Evolutionary conservation across 2,329 filamentous ascomycete species (phyloP), one percentile per base, ranked within the genome.

Genomic region (Colletotrichum trifolii): DNA sequence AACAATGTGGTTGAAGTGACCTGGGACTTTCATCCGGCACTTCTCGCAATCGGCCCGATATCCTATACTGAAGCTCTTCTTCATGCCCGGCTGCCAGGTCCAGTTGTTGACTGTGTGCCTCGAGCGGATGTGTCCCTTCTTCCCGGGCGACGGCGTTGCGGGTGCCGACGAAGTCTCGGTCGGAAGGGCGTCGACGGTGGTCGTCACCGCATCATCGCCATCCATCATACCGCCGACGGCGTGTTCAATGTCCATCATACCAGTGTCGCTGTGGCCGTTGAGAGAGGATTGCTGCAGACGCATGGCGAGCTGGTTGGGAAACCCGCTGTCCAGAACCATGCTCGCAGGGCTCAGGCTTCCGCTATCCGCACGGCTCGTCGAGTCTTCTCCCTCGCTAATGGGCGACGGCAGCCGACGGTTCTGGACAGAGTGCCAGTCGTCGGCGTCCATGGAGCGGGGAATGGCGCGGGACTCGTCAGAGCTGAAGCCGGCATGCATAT

Each of bases 1-100:
- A 68, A 93, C 88, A 65, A 94, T 92, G 76, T 94, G 91, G 72
- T 91, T 93, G 73, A 93, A 94, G 74, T 94, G 91, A 1, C 91
- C 91, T 0, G 91, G 91, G 8, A 93, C 89, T 73, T 89, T 91
- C 73, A 86, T 83, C 48, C 85, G 85, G 77, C 91, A 94, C 76
- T 93, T 93, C 67, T 93, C 91, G 74, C 91, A 94, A 75, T 93
- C 91, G 11, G 89, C 85, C 68, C 91, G 83, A 78, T 90, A 94
- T 54, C 91, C 91, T 87, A 94, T 93, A 71, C 90, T 91, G 75
- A 94, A 90, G 67, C 85, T 88, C 74, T 86, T 87, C 77, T 90
- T 91, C 84, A 87, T 88, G 69, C 86, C 86, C 0, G 86, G 85
- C 66, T 88, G 84, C 71, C 82, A 80, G 2, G 86, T 88, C 86